Conservation (phyloP, 176 grass and related monocot species). For the Juncus effusus region DNA sequence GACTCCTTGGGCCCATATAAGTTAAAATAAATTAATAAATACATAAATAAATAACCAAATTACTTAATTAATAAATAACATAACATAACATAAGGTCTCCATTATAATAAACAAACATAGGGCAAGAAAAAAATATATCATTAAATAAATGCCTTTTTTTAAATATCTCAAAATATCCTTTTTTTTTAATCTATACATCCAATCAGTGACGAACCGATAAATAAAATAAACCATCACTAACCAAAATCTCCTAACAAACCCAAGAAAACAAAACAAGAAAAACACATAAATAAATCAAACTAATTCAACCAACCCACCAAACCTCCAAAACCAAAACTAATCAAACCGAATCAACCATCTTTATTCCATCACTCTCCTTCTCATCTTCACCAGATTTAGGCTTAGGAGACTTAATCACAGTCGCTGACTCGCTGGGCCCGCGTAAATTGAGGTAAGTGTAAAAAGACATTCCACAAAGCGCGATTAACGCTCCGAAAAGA, state of each 20-base stretch:
- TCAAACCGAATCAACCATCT: slow-evolving; percentile 47
- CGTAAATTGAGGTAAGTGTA: slow-evolving; percentile 68
- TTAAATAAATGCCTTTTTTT: too few relatives aligned
- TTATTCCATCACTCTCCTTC: slow-evolving; percentile 35
- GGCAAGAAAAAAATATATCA: too few relatives aligned
- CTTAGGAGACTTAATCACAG: slow-evolving; percentile 28
- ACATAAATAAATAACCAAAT: too few relatives aligned
- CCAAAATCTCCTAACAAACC: slow-evolving; percentile 33
- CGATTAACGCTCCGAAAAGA: slow-evolving; percentile 56
- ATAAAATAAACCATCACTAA: slow-evolving; percentile 3
- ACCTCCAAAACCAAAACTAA: background rate
- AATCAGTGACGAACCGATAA: background rate
- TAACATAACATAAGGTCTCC: too few relatives aligned
- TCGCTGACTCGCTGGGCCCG: slow-evolving; percentile 33
- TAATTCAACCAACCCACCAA: slow-evolving; percentile 8
- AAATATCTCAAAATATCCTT: slow-evolving; percentile 5
- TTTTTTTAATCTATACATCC: slow-evolving; percentile 27
- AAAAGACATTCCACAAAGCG: slow-evolving; percentile 80
- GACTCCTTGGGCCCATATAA: too few relatives aligned
- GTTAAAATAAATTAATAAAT: too few relatives aligned
- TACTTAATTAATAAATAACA: too few relatives aligned
- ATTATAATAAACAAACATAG: too few relatives aligned
- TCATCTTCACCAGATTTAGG: slow-evolving; percentile 46
- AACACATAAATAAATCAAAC: background rate
- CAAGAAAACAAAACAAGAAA: slow-evolving; percentile 9